Base-by-base conservation (phyloP, 2,329 filamentous ascomycete genomes). In the Teratosphaeria viscida region DNA sequence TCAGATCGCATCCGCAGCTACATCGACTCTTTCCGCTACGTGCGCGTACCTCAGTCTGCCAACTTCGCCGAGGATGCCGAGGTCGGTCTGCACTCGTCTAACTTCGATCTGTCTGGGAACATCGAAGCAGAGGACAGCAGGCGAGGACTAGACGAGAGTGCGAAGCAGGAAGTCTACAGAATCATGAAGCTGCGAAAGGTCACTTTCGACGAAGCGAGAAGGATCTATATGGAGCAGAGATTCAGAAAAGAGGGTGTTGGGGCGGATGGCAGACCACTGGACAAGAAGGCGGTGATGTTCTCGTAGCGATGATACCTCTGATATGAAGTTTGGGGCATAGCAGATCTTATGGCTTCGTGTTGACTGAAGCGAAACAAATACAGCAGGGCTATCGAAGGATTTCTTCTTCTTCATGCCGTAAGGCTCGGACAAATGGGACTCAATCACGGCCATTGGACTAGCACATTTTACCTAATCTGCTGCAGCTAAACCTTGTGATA, bases 221-320 rank as follows among this genome's bases (percentile, higher is more conserved):
- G 89, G 68, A 81, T 90, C 54, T 95, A 89, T 72, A 94, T 91
- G 76, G 88, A 96, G 77, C 85, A 88, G 68, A 81, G 86, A 60
- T 96, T 99, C 76, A 85, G 85, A 72, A 90, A 86, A 72, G 90
- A 95, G 69, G 89, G 89, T 57, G 96, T 99, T 72, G 90, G 86
- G 1, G 82, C 88, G 5, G 94, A 99, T 74, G 94, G 94, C 4
- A 78, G 86, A 67, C 94, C 94, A 63, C 82, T 85, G 71, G 92
- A 97, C 78, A 91, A 92, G 63, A 96, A 96, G 78, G 95, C 96
- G 72, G 91, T 97, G 61, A 95, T 89, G 72, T 97, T 97, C 75
- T 89, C 86, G 61, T 88, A 71, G 56, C 16, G 19, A 29, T 6
- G n/a, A 8, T 49, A 49, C n/a, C 16, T 49, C 19, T 2, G 16